Percentiles rank a stretch among this genome's conserved stretches.
Evolutionary conservation across 176 grass and related monocot species (phyloP).

Genomic region (Themeda triandra): DNA sequence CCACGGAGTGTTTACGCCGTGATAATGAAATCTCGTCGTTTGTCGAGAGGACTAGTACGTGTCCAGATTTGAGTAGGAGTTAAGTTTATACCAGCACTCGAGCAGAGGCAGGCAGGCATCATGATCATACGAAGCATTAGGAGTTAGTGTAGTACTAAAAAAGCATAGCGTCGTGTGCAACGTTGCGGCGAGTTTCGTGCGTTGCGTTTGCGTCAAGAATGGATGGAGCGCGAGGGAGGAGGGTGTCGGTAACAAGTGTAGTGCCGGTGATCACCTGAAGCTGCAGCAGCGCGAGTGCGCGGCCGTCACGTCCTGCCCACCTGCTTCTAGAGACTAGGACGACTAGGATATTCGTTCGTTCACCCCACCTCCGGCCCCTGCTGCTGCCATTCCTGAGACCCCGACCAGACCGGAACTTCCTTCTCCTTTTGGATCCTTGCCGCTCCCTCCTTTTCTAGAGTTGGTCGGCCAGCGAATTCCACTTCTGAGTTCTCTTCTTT

Average conservation of each 20-base stretch:
- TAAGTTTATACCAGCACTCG: not conserved
- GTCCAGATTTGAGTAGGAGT: not conserved
- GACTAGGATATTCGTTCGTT: not conserved
- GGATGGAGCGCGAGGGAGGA: not conserved
- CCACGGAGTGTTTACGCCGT: too few relatives aligned
- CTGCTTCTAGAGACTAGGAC: not conserved
- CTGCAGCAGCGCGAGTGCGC: not conserved
- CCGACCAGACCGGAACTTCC: not conserved
- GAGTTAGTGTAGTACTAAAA: not conserved
- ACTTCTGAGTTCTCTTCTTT: too few relatives aligned
- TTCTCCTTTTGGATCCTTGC: too few relatives aligned
- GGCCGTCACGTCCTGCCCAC: conserved; percentile 34
- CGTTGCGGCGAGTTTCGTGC: not conserved
- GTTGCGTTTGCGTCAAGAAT: not conserved
- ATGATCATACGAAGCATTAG: not conserved
- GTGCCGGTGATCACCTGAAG: too few relatives aligned
- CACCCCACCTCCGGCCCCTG: too few relatives aligned
- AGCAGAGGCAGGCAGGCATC: not conserved
- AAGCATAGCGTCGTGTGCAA: not conserved
- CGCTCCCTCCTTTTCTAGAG: too few relatives aligned
- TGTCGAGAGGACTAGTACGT: not conserved
- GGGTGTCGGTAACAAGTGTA: too few relatives aligned
- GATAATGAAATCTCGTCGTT: not conserved
- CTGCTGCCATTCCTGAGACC: too few relatives aligned
- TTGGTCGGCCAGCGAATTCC: too few relatives aligned